Evolutionary conservation across 2,329 filamentous ascomycete genomes (phyloP), one percentile per base, ranked within the genome.

Genomic region (Colletotrichum filicis): DNA sequence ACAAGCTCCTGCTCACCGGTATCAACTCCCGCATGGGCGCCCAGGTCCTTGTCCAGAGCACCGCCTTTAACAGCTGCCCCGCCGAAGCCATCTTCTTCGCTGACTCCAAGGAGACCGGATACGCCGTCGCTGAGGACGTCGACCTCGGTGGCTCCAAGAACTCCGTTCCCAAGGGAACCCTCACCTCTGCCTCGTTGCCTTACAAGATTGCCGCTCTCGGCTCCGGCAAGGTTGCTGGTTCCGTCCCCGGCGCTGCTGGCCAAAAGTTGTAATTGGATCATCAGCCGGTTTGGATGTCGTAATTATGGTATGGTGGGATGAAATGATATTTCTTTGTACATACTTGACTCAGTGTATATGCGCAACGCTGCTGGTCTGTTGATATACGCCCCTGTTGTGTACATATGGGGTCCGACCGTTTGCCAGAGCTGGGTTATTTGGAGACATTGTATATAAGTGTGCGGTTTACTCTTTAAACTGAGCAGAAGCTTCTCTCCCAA

Each of bases 11-110:
- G 1, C 79, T 77, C 32, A 83, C 85, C 35, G 88, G 85, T 30
- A 86, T 91, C 81, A 89, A 90, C 82, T 85, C 88, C 49, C 86
- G 87, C 58, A 81, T 85, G 75, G 85, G 84, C 12, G 87, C 88
- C 5, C 84, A 91, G 76, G 80, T 89, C 3, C 84, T 90, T 19
- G 84, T 90, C 28, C 87, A 90, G 82, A 86, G 85, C 52, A 86
- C 87, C 68, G 82, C 82, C 76, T 89, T 88, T 75, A 84, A 82
- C 71, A 79, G 81, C 58, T 83, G 82, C 75, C 74, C 66, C 35
- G 74, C 63, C 30, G 37, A 75, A 49, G 78, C 79, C 55, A 78
- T 83, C 57, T 78, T 80, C 74, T 82, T 80, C 72, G 78, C 76
- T 49, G 80, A 85, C 77, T 84, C 82, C 64, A 77, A 82, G 68